phyloP scores from a whole-genome alignment of 2,329 filamentous ascomycete species.

The Stachybotrys chartarum region DNA sequence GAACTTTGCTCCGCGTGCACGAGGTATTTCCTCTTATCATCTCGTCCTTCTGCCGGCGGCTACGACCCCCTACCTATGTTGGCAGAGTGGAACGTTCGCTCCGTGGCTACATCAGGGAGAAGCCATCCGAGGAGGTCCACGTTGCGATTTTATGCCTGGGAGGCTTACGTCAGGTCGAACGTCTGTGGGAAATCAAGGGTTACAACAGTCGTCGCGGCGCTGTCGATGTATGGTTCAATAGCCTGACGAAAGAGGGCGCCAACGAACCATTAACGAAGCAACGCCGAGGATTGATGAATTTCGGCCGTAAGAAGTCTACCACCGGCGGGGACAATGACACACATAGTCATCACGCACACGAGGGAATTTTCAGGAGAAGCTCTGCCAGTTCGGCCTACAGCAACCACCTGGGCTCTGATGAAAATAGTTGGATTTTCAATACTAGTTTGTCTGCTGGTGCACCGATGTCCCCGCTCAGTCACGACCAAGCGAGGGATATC shows the following conservation, averaged over 20 bases:
- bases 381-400: conserved; percentile 21
- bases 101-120: conserved; percentile 56
- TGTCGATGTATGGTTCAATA: conserved; percentile 54
- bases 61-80: conserved; percentile 58
- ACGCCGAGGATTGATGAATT: conserved; percentile 42
- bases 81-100: conserved; percentile 55
- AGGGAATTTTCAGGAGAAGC: not conserved
- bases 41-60: conserved; percentile 54
- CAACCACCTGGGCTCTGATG: conserved; percentile 19
- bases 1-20: conserved; percentile 55
- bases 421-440: conserved; percentile 44
- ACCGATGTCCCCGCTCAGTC: conserved; percentile 50
- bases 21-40: conserved; percentile 58
- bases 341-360: conserved; percentile 8
- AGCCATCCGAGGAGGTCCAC: conserved; percentile 55
- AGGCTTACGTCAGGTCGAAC: conserved; percentile 54
- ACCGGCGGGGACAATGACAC: conserved; percentile 17
- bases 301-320: conserved; percentile 52
- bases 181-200: conserved; percentile 59
- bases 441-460: conserved; percentile 54
- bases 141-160: conserved; percentile 53
- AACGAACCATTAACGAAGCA: conserved; percentile 38
- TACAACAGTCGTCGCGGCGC: conserved; percentile 53
- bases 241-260: conserved; percentile 35
- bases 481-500: conserved; percentile 42